Percentiles rank a stretch among this genome's conserved stretches.
phyloP scores from a whole-genome alignment of 257 asterid species.

The Ajuga chamaepitys region DNA sequence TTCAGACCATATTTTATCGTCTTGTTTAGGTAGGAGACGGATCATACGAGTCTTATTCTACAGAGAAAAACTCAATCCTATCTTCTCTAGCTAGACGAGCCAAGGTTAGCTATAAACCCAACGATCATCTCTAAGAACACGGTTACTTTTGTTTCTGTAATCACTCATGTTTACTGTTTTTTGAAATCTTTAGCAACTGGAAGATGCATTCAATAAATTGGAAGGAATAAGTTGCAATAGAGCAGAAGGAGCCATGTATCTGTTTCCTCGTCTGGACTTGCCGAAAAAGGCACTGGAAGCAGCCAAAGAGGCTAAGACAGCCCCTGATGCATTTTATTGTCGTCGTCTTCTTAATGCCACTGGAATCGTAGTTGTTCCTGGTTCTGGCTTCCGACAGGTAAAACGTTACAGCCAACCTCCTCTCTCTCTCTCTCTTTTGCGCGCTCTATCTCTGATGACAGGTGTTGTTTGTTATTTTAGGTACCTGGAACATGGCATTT shows the following conservation, averaged over 20 bases:
- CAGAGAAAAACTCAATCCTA: slow-evolving; percentile 80
- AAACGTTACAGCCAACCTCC: background rate
- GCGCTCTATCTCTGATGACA: no score
- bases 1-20: background rate
- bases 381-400: slow-evolving; percentile 97
- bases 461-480: slow-evolving; percentile 14
- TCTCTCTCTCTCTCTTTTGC: no score
- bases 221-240: slow-evolving; percentile 91
- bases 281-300: slow-evolving; percentile 83
- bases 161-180: background rate
- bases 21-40: slow-evolving; percentile 78
- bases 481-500: slow-evolving; percentile 93
- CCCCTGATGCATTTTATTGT: slow-evolving; percentile 80
- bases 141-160: background rate
- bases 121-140: slow-evolving; percentile 1
- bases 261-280: slow-evolving; percentile 64
- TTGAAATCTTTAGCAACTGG: slow-evolving; percentile 54
- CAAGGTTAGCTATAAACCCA: slow-evolving; percentile 74
- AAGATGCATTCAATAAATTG: slow-evolving; percentile 71
- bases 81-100: slow-evolving; percentile 89
- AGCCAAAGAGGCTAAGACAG: slow-evolving; percentile 59
- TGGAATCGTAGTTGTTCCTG: slow-evolving; percentile 92
- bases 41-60: slow-evolving; percentile 68
- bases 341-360: slow-evolving; percentile 77
- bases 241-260: slow-evolving; percentile 99